phyloP scores from a whole-genome alignment of 371 early-diverging fungal genomes.

The Lichtheimia ramosa region DNA sequence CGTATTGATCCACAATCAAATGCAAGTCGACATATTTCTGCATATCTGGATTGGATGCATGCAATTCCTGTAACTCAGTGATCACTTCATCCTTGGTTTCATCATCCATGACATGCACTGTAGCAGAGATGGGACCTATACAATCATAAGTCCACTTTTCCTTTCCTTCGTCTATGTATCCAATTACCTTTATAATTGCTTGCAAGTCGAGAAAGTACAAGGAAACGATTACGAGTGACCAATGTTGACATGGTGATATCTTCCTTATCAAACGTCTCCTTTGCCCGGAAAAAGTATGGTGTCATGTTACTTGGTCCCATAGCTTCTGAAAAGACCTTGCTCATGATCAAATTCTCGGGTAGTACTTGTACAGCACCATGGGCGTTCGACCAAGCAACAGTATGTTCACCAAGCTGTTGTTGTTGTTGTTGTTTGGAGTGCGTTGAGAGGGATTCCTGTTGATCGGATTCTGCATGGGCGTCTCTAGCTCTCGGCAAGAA shows the following conservation, averaged over 20 bases:
- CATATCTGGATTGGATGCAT: conserved; percentile 50
- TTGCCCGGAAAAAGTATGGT: conserved; percentile 59
- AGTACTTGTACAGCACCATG: conserved; percentile 18
- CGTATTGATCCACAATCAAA: conserved; percentile 58
- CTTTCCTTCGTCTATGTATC: background rate
- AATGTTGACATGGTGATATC: conserved; percentile 66
- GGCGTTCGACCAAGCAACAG: conserved; percentile 13
- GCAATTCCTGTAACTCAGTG: conserved; percentile 47
- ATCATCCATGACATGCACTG: conserved; percentile 64
- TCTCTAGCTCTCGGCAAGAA: conserved; percentile 11
- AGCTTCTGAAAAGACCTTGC: conserved; percentile 61
- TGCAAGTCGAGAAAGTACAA: conserved; percentile 52
- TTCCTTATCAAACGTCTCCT: conserved; percentile 44
- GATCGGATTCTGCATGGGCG: background rate
- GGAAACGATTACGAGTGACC: conserved; percentile 58
- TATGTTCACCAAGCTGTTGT: conserved; percentile 3
- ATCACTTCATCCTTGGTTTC: conserved; percentile 45
- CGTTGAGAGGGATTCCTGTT: background rate
- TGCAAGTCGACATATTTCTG: conserved; percentile 58
- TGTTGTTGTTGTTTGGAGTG: conserved; percentile 1
- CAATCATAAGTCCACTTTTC: background rate
- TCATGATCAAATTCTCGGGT: conserved; percentile 53
- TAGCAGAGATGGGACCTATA: conserved; percentile 59
- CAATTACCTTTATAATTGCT: conserved; percentile 55
- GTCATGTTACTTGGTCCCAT: conserved; percentile 66